phyloP scores from a whole-genome alignment of 2,329 filamentous ascomycete species.

The Rugonectria rugulosa region DNA sequence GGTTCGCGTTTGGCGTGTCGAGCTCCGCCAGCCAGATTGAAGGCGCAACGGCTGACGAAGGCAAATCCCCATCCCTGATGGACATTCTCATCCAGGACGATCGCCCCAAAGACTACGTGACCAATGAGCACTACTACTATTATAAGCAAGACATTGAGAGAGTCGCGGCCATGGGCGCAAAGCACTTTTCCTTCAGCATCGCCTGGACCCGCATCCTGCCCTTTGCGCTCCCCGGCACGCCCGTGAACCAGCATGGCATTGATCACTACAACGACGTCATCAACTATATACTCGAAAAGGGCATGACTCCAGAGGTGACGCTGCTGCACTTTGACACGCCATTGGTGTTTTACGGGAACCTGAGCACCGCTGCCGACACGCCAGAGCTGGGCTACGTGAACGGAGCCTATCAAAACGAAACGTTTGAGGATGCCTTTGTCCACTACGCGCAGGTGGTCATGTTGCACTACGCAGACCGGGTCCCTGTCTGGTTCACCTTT shows the following conservation, averaged over 20 bases:
- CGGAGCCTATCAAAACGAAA: constrained; percentile 53
- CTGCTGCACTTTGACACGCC: constrained; percentile 60
- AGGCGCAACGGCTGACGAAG: constrained; percentile 53
- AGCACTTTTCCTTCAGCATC: constrained; percentile 61
- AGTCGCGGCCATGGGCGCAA: constrained; percentile 58
- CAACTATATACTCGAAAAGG: constrained; percentile 55
- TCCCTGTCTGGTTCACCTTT: constrained; percentile 61
- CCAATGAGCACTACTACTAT: constrained; percentile 61
- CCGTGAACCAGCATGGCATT: constrained; percentile 58
- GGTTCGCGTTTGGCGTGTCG: constrained; percentile 58
- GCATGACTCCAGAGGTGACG: constrained; percentile 57
- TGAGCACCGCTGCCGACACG: constrained; percentile 26
- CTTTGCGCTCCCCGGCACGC: constrained; percentile 57
- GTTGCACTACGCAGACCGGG: constrained; percentile 58
- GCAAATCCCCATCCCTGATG: constrained; percentile 51
- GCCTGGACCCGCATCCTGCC: constrained; percentile 61
- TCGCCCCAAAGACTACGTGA: constrained; percentile 44
- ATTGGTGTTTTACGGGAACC: constrained; percentile 50
- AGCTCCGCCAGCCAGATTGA: constrained; percentile 56
- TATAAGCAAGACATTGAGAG: constrained; percentile 65
- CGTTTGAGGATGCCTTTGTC: constrained; percentile 59
- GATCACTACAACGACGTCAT: constrained; percentile 64
- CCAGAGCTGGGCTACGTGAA: constrained; percentile 49
- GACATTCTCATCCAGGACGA: constrained; percentile 47
- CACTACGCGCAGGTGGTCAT: constrained; percentile 62